Conservation (phyloP, 208 protist species). For the Trypanosoma boissoni region DNA sequence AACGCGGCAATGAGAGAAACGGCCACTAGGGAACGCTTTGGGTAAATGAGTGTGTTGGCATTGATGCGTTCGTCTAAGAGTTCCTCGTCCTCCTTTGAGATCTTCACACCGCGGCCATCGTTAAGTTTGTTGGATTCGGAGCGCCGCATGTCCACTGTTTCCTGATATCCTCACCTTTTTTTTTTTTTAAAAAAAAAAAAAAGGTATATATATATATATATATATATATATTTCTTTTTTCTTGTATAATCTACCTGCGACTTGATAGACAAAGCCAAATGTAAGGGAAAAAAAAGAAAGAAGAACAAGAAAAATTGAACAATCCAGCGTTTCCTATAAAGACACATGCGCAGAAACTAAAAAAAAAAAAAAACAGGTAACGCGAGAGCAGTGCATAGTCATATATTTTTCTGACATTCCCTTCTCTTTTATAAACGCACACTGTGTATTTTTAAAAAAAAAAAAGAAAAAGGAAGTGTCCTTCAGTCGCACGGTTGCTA, state of each 20-base stretch:
- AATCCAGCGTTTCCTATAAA: not conserved
- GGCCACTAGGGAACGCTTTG: conserved; percentile 54
- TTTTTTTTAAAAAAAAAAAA: conserved; percentile 10
- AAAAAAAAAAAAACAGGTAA: not conserved
- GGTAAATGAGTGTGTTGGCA: conserved; percentile 80
- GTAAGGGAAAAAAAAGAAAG: not conserved
- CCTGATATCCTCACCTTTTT: not conserved
- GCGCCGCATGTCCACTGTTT: not conserved
- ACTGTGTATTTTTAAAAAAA: too few species aligned
- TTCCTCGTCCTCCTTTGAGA: conserved; percentile 44
- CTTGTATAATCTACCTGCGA: not conserved
- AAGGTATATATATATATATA: not conserved
- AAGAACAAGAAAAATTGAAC: not conserved
- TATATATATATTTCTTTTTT: not conserved
- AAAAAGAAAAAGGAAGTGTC: too few species aligned
- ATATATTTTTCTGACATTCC: not conserved
- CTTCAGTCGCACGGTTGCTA: too few species aligned
- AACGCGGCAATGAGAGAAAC: conserved; percentile 70
- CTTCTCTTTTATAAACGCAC: not conserved
- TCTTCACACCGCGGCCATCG: conserved; percentile 1
- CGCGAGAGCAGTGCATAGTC: not conserved
- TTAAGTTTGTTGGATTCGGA: not conserved
- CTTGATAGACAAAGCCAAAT: not conserved
- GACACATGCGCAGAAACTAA: not conserved
- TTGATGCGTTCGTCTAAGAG: conserved; percentile 85